Evolutionary conservation across 1,139 yeast species (phyloP), one percentile per base, ranked within the genome.

Genomic region (Hemisphaericaspora xylofermentans): DNA sequence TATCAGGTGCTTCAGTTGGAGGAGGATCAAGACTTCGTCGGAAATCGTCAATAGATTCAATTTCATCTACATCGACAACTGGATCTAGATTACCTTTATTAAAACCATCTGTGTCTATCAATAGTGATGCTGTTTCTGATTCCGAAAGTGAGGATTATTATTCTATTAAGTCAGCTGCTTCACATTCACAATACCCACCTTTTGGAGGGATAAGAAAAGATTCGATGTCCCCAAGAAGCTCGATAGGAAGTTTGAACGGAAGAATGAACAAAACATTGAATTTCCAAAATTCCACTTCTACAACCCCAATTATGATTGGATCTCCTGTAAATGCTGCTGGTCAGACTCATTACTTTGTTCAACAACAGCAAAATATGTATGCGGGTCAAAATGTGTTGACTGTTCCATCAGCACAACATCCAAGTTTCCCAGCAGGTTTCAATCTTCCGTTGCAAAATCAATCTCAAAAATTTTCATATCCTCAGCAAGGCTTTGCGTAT

Each of bases 191-290:
- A n/a, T 66, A 76, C 1, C 76, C 78, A 2, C 35, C 41, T 15
- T 25, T 38, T 10, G 33, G 33, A 5, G 43, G 48, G 22, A 47
- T 53, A 12, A 49, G 62, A 33, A 44, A 52, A 21, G 56, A 57
- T 28, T 56, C 67, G 7, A 62, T 58, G 43, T 71, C 80, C 1
- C 81, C 82, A 2, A 62, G 80, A 39, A 65, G 65, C 39, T 75
- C 81, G 1, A 58, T 76, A 8, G 58, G 66, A 34, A 72, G 76
- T 43, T 56, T 78, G 32, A 75, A 67, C 45, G 78, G 77, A 6
- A 62, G 78, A 44, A 57, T 72, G 35, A 56, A 56, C 46, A 61
- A 63, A 37, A 60, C 56, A 31, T 49, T 67, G 35, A 43, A 39
- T 28, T 41, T 48, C 21, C 45, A 38, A 16, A 34, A 34, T 16